Conservation (phyloP, 2,329 filamentous ascomycete genomes). For the Fusarium tupiense region DNA sequence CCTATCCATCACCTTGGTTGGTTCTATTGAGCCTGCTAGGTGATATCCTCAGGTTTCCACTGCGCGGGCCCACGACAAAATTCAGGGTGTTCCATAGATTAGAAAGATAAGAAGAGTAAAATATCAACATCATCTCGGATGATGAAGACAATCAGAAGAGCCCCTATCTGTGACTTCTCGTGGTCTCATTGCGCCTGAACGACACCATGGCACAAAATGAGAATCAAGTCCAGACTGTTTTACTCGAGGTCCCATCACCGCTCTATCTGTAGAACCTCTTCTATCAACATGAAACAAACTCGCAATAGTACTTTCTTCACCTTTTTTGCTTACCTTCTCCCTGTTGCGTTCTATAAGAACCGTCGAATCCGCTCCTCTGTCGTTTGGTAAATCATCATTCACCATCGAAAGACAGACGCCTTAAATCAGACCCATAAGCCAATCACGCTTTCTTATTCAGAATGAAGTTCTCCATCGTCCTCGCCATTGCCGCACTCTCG, state of each 20-base stretch:
- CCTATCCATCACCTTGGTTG: fast-evolving
- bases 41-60: neutral
- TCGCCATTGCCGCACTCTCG: neutral
- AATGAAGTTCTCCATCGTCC: neutral
- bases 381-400: neutral
- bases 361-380: neutral
- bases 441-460: fast-evolving
- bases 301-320: fast-evolving
- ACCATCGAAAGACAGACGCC: neutral
- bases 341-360: neutral
- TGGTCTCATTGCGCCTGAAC: neutral
- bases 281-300: neutral
- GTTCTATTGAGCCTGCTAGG: neutral
- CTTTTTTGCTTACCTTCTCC: fast-evolving
- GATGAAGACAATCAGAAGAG: fast-evolving
- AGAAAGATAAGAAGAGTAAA: neutral
- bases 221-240: neutral
- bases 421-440: neutral
- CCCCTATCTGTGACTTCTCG: fast-evolving
- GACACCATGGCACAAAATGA: neutral
- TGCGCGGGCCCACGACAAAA: fast-evolving
- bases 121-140: neutral
- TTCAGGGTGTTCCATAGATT: neutral
- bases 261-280: neutral
- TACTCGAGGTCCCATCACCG: neutral